A percentile compares a stretch with the other conserved stretches of the same genome.
phyloP scores from a whole-genome alignment of 2,329 filamentous ascomycete genomes.

The Colletotrichum chlorophyti region DNA sequence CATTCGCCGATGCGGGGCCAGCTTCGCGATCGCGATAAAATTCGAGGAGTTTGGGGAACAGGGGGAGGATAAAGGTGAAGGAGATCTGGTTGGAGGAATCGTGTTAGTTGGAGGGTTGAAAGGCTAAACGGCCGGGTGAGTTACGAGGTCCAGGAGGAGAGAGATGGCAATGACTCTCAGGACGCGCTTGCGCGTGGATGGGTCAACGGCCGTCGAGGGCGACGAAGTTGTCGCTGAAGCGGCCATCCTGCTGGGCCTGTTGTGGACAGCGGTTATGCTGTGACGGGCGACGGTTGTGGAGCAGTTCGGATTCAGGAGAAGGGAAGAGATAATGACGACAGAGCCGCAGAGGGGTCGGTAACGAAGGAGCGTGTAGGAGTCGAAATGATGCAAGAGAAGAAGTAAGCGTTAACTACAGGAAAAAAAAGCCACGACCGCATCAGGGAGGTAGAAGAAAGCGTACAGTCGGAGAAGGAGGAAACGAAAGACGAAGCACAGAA shows the following conservation, averaged over 20 bases:
- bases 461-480: background rate
- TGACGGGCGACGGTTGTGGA: background rate
- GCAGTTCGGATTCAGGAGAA: background rate
- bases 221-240: constrained; percentile 8
- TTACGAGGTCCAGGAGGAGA: constrained; percentile 62
- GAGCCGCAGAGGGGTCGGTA: background rate
- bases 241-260: constrained; percentile 26
- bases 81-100: constrained; percentile 70
- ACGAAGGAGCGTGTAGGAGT: background rate
- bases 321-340: constrained; percentile 5
- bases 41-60: constrained; percentile 93
- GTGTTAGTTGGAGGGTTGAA: constrained; percentile 21
- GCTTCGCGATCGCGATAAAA: constrained; percentile 92
- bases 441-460: background rate
- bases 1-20: constrained; percentile 45
- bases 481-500: background rate
- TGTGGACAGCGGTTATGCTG: background rate
- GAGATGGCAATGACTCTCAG: constrained; percentile 89
- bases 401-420: background rate
- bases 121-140: no score
- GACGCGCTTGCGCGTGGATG: constrained; percentile 75
- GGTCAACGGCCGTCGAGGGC: constrained; percentile 54
- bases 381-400: background rate
- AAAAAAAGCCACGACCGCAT: background rate
- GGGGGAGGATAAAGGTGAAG: constrained; percentile 96